Evolutionary conservation across 1,284 basidiomycete species (phyloP), one percentile per base, ranked within the genome.

Genomic region (Entoloma clypeatum): DNA sequence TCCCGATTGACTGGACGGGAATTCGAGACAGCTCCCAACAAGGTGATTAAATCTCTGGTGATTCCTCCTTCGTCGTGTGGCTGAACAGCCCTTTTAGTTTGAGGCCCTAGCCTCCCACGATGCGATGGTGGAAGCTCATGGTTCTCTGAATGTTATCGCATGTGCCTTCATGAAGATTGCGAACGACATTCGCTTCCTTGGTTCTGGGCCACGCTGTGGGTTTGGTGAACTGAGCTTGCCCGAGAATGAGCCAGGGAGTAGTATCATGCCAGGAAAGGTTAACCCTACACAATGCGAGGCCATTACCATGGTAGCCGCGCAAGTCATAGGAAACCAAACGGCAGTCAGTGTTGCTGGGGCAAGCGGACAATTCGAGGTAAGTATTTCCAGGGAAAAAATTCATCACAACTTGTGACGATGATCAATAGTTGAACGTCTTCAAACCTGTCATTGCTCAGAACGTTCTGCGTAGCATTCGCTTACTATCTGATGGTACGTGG

Each of bases 221-320:
- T 77, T 99, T 34, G 96, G 96, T 24, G 96, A 99, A 69, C 72
- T 99, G 37, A 81, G 77, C 56, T 70, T 99, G 45, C 96, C 96
- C 14, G 96, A 99, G 71, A 99, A 99, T 65, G 96, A 99, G 68
- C 96, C 96, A 31, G 96, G 96, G 45, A 96, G 92, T 59, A 96
- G 92, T 48, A 99, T 99, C 71, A 99, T 99, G 96, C 96, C 96
- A 14, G 96, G 96, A 50, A 99, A 99, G 71, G 96, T 99, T 45
- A 99, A 99, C 72, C 96, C 96, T 11, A 99, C 96, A 4, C 96
- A 99, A 66, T 99, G 96, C 57, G 96, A 99, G 71, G 96, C 96
- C 8, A 68, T 96, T 47, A 99, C 96, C 17, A 99, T 99, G 96
- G 92, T 99, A 30, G 92, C 93, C 34, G 92, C 95, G 0, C 96